These are phyloP conservation scores for Cladosporium sp. DNA, from an alignment of 2,329 filamentous ascomycete genomes.

Conservation along the genomic window DNA sequence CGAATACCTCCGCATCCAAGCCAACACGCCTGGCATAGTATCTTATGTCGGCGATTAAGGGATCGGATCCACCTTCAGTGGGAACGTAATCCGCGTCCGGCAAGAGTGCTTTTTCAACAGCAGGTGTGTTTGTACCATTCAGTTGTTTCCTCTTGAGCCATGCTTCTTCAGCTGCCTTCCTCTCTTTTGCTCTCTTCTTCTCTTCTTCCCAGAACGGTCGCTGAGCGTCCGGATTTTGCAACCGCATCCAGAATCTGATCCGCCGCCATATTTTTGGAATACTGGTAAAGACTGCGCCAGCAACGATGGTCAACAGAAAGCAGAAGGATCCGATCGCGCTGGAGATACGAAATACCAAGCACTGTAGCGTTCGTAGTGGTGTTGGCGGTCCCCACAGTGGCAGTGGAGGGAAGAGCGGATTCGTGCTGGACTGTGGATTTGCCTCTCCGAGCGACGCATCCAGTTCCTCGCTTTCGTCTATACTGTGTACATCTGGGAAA, in stretches of 20 bases:
- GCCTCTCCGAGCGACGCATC: conserved; percentile 44
- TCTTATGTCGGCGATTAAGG: conserved; percentile 72
- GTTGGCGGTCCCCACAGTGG: conserved; percentile 79
- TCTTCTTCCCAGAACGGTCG: conserved; percentile 78
- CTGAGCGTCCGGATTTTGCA: conserved; percentile 59
- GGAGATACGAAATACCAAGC: conserved; percentile 61
- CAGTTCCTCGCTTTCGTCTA: conserved; percentile 47
- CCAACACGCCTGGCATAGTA: conserved; percentile 89
- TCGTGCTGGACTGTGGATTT: conserved; percentile 66
- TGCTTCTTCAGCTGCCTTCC: conserved; percentile 59
- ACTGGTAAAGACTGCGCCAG: conserved; percentile 70
- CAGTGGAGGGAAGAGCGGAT: conserved; percentile 80
- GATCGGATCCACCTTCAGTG: conserved; percentile 78
- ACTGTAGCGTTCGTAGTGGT: conserved; percentile 64
- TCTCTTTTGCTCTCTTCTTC: conserved; percentile 54
- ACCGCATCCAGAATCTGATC: conserved; percentile 55
- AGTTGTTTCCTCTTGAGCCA: conserved; percentile 57
- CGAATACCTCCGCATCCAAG: conserved; percentile 77
- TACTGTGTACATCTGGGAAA: conserved; percentile 13
- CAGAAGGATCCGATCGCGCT: conserved; percentile 75
- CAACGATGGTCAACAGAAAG: conserved; percentile 74
- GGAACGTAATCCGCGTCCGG: conserved; percentile 63
- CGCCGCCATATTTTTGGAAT: conserved; percentile 55
- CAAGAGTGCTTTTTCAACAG: conserved; percentile 40
- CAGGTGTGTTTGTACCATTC: conserved; percentile 46